Conservation (phyloP, 306 rosid genomes). For the Canavalia ensiformis region DNA sequence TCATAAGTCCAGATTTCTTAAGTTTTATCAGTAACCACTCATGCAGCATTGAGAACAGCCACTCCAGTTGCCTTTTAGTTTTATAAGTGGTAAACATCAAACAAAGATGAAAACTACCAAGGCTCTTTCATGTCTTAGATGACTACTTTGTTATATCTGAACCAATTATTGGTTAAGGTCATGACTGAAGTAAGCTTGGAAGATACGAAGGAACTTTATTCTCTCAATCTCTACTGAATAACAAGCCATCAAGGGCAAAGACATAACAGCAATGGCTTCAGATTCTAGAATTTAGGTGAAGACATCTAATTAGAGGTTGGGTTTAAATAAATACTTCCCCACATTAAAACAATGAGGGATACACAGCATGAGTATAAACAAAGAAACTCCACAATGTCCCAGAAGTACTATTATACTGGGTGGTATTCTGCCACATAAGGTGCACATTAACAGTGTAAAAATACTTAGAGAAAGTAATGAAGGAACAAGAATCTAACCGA, state of each 20-base stretch:
- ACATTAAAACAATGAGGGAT: background rate
- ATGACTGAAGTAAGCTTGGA: constrained; percentile 27
- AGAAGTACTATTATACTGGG: constrained; percentile 2
- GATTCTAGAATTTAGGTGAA: constrained; percentile 10
- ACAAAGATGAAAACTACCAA: constrained; percentile 25
- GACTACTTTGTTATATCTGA: constrained; percentile 9
- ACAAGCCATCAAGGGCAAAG: constrained; percentile 37
- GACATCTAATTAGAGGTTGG: constrained; percentile 1
- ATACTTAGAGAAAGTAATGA: constrained; percentile 28
- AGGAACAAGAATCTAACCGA: constrained; percentile 76
- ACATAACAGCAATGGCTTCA: constrained; percentile 13
- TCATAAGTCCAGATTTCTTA: constrained; percentile 27
- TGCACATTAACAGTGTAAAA: constrained; percentile 22
- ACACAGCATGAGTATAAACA: constrained; percentile 1
- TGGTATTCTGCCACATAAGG: constrained; percentile 26
- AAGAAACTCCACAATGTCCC: constrained; percentile 34
- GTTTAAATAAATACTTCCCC: constrained; percentile 8
- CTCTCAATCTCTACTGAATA: constrained; percentile 18
- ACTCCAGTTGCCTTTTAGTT: constrained; percentile 23
- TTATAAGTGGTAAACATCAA: constrained; percentile 7
- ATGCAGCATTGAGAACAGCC: constrained; percentile 25
- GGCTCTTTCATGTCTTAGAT: constrained; percentile 14
- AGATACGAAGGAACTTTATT: constrained; percentile 33
- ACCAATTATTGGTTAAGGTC: constrained; percentile 24
- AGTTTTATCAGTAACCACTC: constrained; percentile 21